phyloP scores from a whole-genome alignment of 2,329 filamentous ascomycete species.

The Mycocentrospora acerina region DNA sequence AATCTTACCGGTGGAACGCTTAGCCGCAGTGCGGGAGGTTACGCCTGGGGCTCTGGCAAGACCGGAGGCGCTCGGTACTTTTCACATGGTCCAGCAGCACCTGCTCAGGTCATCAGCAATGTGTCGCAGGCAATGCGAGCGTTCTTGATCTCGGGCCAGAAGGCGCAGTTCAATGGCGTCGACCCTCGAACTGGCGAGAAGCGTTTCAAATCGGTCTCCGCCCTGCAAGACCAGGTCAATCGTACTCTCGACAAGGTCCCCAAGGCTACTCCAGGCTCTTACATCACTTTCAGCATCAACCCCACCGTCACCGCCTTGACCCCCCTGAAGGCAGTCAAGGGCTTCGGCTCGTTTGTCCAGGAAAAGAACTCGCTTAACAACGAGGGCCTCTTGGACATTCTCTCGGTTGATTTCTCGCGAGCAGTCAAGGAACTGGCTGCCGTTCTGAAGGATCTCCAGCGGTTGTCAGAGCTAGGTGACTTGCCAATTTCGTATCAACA shows the following conservation, averaged over 20 bases:
- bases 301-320: constrained; percentile 89
- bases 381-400: constrained; percentile 78
- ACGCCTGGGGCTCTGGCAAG: constrained; percentile 70
- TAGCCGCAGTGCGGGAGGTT: constrained; percentile 86
- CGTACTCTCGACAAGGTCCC: constrained; percentile 64
- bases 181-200: constrained; percentile 69
- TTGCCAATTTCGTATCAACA: constrained; percentile 75
- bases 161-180: constrained; percentile 80
- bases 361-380: constrained; percentile 68
- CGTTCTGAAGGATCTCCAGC: constrained; percentile 78
- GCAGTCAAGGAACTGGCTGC: constrained; percentile 80
- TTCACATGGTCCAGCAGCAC: constrained; percentile 80
- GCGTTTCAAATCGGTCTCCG: constrained; percentile 75
- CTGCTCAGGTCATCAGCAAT: constrained; percentile 89
- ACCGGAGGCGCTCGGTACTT: constrained; percentile 80
- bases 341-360: constrained; percentile 46
- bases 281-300: constrained; percentile 83
- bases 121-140: constrained; percentile 91
- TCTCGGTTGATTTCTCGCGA: constrained; percentile 85
- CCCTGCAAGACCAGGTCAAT: constrained; percentile 70
- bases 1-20: constrained; percentile 88
- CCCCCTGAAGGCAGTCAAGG: constrained; percentile 63
- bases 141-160: constrained; percentile 89
- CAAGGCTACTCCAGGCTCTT: constrained; percentile 69
- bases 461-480: constrained; percentile 75